phyloP scores from a whole-genome alignment of 2,329 filamentous ascomycete genomes.

The Fusarium albidum region DNA sequence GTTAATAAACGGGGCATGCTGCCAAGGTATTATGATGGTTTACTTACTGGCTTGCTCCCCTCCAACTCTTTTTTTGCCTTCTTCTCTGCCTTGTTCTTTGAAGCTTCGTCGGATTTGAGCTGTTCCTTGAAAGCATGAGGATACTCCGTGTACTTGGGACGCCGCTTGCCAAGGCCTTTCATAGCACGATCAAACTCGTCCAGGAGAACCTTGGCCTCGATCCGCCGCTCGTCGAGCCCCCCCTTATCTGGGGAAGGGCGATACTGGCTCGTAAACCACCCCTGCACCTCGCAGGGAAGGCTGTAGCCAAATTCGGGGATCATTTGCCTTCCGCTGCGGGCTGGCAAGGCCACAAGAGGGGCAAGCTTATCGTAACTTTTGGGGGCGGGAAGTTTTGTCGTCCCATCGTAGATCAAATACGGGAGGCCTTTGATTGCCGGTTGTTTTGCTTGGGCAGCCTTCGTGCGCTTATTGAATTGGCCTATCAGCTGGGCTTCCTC shows the following conservation, averaged over 20 bases:
- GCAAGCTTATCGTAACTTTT: slow-evolving; percentile 56
- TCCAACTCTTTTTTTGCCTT: slow-evolving; percentile 54
- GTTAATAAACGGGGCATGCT: slow-evolving; percentile 7
- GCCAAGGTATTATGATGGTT: not conserved
- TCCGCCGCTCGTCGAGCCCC: slow-evolving; percentile 52
- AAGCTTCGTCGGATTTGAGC: slow-evolving; percentile 55
- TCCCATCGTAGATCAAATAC: slow-evolving; percentile 48
- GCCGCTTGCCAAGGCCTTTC: slow-evolving; percentile 51
- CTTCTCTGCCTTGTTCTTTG: slow-evolving; percentile 56
- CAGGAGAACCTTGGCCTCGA: slow-evolving; percentile 50
- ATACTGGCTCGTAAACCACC: slow-evolving; percentile 52
- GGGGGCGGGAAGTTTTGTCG: slow-evolving; percentile 52
- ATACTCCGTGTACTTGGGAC: slow-evolving; percentile 57
- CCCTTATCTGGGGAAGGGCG: slow-evolving; percentile 49
- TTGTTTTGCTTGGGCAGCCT: slow-evolving; percentile 48
- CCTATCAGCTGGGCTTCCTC: slow-evolving; percentile 48
- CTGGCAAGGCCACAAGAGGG: slow-evolving; percentile 52
- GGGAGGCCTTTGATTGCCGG: slow-evolving; percentile 51
- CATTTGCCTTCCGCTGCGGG: slow-evolving; percentile 49
- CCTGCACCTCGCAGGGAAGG: slow-evolving; percentile 55
- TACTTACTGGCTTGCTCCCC: slow-evolving; percentile 50
- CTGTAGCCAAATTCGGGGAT: slow-evolving; percentile 50
- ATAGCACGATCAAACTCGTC: slow-evolving; percentile 54
- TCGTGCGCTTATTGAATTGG: slow-evolving; percentile 49
- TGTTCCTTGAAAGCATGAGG: slow-evolving; percentile 57